Percentiles rank a stretch among this genome's conserved stretches.
Conservation (phyloP, 164 flowering plant genomes). For the Houttuynia cordata region DNA sequence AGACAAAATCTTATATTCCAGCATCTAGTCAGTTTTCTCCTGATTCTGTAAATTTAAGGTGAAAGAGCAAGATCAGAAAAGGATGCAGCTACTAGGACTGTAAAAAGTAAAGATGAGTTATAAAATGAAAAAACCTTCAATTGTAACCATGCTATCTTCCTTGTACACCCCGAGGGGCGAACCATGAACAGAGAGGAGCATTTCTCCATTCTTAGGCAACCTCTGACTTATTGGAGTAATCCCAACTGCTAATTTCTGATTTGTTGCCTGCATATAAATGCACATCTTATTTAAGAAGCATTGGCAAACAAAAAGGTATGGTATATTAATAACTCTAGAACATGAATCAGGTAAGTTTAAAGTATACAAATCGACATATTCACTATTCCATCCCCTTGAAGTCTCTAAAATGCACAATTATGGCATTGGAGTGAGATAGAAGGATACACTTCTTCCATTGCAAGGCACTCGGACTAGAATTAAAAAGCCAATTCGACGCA, state of each 20-base stretch:
- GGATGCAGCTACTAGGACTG: neutral
- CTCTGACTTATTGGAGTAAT: conserved; percentile 69
- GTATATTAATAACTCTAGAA: too few species aligned
- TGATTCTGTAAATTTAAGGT: conserved; percentile 1
- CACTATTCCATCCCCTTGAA: too few species aligned
- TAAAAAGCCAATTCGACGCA: neutral
- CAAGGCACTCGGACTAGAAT: neutral
- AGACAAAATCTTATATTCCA: too few species aligned
- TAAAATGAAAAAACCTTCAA: conserved; percentile 15
- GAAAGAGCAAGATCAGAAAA: neutral
- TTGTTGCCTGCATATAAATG: conserved; percentile 25
- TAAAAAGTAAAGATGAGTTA: neutral
- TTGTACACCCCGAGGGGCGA: conserved; percentile 86
- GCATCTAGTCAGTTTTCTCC: neutral
- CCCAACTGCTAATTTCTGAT: conserved; percentile 59
- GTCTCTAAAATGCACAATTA: too few species aligned
- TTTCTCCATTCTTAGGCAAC: conserved; percentile 80
- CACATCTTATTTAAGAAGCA: neutral
- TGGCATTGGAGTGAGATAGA: too few species aligned
- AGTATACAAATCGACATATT: too few species aligned
- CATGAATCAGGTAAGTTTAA: too few species aligned
- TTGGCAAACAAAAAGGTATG: neutral
- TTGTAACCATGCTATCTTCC: conserved; percentile 87
- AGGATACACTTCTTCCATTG: neutral
- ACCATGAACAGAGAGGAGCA: conserved; percentile 78